phyloP scores from a whole-genome alignment of 495 filamentous ascomycete genomes.

The Ascobolus immersus region DNA sequence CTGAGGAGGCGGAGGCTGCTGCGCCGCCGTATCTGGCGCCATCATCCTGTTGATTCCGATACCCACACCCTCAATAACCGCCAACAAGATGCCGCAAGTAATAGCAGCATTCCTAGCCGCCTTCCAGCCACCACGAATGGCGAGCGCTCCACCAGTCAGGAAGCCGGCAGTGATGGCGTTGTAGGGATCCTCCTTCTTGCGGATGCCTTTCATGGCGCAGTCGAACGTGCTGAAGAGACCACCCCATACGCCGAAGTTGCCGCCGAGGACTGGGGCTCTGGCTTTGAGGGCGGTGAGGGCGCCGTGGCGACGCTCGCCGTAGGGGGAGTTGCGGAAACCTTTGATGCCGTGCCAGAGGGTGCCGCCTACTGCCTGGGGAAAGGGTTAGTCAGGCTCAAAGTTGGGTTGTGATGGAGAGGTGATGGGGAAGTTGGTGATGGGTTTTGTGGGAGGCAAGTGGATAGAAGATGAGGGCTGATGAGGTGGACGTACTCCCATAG shows the following conservation, averaged over 20 bases:
- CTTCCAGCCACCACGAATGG: constrained; percentile 66
- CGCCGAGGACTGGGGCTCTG: constrained; percentile 78
- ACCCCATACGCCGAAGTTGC: constrained; percentile 96
- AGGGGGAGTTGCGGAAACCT: constrained; percentile 71
- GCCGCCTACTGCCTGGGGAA: constrained; percentile 56
- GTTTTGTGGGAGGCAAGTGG: background rate
- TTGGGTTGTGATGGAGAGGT: background rate
- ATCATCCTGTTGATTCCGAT: constrained; percentile 95
- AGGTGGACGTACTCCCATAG: constrained; percentile 58
- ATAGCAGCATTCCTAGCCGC: constrained; percentile 85
- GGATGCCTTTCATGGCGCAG: constrained; percentile 85
- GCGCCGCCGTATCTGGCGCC: constrained; percentile 55
- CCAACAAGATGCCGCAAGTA: constrained; percentile 75
- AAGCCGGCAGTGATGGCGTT: constrained; percentile 92
- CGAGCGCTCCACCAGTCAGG: constrained; percentile 81
- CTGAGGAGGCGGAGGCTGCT: constrained; percentile 13
- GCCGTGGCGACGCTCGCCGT: constrained; percentile 86
- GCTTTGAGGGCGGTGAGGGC: constrained; percentile 94
- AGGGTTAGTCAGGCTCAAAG: constrained; percentile 3
- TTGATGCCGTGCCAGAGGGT: constrained; percentile 96
- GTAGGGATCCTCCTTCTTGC: constrained; percentile 93
- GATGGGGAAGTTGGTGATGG: background rate
- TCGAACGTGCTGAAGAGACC: constrained; percentile 85
- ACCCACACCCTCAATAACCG: constrained; percentile 90
- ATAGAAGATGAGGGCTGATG: constrained; percentile 1